These are phyloP conservation scores for Arachis hypogaea DNA, from an alignment of 306 rosid genomes.

Conservation along the genomic window DNA sequence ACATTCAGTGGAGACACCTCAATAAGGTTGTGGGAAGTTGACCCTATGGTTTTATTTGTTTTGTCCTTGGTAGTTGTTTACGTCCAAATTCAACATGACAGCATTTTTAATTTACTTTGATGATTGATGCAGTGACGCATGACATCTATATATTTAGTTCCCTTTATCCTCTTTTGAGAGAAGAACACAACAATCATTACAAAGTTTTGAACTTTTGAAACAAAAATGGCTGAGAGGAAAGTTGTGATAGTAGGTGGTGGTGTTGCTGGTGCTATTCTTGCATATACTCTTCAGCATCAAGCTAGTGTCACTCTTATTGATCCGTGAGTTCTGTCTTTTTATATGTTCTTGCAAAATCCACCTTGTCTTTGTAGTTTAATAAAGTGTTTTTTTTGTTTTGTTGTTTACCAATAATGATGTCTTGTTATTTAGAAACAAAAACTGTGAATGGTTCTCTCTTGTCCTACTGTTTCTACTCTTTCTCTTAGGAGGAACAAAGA, in stretches of 20 bases:
- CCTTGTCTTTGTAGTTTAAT: conserved; percentile 1
- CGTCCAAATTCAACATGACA: conserved; percentile 33
- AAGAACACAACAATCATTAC: conserved; percentile 25
- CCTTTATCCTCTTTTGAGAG: conserved; percentile 5
- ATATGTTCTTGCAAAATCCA: not conserved
- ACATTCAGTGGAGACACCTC: conserved; percentile 1
- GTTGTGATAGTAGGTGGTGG: conserved; percentile 89
- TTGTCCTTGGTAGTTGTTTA: not conserved
- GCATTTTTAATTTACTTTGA: conserved; percentile 26
- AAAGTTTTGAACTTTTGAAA: not conserved
- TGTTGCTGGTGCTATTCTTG: conserved; percentile 73
- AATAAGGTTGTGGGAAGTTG: conserved; percentile 36
- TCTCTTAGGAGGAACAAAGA: too few relatives aligned
- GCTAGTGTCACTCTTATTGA: conserved; percentile 74
- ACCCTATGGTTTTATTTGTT: conserved; percentile 14
- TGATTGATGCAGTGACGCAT: conserved; percentile 48
- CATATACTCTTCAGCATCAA: conserved; percentile 62
- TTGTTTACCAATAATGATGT: too few relatives aligned
- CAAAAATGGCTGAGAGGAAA: conserved; percentile 50
- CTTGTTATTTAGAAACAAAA: too few relatives aligned
- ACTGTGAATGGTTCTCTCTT: too few relatives aligned
- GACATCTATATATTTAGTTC: conserved; percentile 39
- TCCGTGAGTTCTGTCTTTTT: conserved; percentile 50
- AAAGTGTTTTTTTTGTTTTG: not conserved
- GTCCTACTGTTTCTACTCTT: too few relatives aligned